phyloP scores from a whole-genome alignment of 169 alveolate species.

The Toxoplasma gondii region DNA sequence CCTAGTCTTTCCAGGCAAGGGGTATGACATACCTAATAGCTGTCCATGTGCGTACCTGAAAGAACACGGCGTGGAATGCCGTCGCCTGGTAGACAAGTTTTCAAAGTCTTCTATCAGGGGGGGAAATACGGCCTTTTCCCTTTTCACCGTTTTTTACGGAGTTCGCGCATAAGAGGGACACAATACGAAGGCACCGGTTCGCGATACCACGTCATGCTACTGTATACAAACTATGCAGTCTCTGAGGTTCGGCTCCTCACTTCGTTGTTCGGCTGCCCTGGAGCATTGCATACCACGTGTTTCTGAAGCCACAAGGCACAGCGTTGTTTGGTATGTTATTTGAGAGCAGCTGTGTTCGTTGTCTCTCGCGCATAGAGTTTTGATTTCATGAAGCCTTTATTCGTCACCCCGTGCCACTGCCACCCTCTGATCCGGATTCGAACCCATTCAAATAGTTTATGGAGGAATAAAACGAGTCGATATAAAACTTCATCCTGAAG shows the following conservation, averaged over 20 bases:
- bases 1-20: too few relatives aligned
- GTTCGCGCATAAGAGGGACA: background rate
- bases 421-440: background rate
- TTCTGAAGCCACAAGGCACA: background rate
- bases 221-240: background rate
- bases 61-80: background rate
- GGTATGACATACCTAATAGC: too few relatives aligned
- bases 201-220: background rate
- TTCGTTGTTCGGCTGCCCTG: background rate
- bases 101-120: background rate
- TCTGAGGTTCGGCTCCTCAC: background rate
- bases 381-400: background rate
- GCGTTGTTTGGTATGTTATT: background rate
- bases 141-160: background rate
- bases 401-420: background rate
- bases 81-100: background rate
- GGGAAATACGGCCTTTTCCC: background rate
- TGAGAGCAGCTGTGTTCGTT: background rate
- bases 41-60: too few relatives aligned
- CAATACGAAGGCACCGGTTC: background rate
- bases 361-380: background rate
- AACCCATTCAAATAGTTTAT: background rate
- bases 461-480: background rate
- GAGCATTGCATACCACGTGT: background rate
- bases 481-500: background rate